A percentile compares a stretch with the other conserved stretches of the same genome.
Evolutionary conservation across 805 yeast genomes (phyloP).

Genomic region (Candida broadrunensis): DNA sequence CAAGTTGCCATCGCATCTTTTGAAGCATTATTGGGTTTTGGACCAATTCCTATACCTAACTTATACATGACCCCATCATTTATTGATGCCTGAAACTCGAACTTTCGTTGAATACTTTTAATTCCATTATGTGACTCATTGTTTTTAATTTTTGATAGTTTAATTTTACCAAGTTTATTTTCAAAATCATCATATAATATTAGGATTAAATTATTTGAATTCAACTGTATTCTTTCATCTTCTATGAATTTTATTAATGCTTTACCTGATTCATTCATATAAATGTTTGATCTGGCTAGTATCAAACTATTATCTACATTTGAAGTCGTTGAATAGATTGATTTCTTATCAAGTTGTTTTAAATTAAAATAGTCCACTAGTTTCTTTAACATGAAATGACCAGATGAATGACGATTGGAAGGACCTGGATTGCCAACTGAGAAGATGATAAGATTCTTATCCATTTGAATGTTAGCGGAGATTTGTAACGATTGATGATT

Average conservation of each 20-base stretch:
- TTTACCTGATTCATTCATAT: slow-evolving; percentile 39
- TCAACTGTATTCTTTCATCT: slow-evolving; percentile 9
- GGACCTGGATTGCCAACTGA: slow-evolving; percentile 43
- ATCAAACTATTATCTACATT: slow-evolving; percentile 15
- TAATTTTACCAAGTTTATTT: slow-evolving; percentile 24
- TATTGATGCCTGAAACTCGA: not conserved
- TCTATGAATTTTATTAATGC: slow-evolving; percentile 23
- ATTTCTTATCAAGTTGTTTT: slow-evolving; percentile 24
- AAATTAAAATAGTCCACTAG: slow-evolving; percentile 24
- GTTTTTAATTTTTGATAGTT: slow-evolving; percentile 25
- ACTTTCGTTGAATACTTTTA: slow-evolving; percentile 18
- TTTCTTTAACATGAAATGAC: slow-evolving; percentile 30
- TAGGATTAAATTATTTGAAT: slow-evolving; percentile 1
- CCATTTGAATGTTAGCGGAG: too few species aligned
- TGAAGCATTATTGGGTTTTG: slow-evolving; percentile 35
- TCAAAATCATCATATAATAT: slow-evolving; percentile 41
- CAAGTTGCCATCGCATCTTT: slow-evolving; percentile 35
- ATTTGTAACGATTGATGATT: not conserved
- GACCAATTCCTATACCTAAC: slow-evolving; percentile 41
- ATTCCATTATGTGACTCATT: slow-evolving; percentile 42
- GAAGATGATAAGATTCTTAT: slow-evolving; percentile 11
- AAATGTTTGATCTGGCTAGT: slow-evolving; percentile 34
- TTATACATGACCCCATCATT: slow-evolving; percentile 16
- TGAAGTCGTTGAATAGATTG: slow-evolving; percentile 25
- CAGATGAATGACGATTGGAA: slow-evolving; percentile 37